These are phyloP conservation scores for Moesziomyces aphidis DNA, from an alignment of 1,284 basidiomycete genomes.

Conservation along the genomic window DNA sequence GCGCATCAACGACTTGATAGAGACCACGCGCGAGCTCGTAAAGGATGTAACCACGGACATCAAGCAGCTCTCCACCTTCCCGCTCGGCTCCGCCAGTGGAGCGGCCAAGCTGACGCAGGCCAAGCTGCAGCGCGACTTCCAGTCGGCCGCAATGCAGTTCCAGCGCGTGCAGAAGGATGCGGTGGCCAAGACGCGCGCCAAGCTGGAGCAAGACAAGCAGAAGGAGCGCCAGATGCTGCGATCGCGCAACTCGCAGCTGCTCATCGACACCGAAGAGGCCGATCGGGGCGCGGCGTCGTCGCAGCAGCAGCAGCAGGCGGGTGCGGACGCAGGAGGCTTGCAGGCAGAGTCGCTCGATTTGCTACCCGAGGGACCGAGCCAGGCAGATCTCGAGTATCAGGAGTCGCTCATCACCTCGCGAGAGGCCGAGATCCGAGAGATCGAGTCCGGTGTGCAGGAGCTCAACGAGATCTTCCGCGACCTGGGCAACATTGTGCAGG, in stretches of 20 bases:
- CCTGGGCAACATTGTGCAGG: conserved; percentile 90
- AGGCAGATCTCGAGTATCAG: conserved; percentile 92
- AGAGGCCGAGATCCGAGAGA: conserved; percentile 93
- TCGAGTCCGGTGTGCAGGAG: conserved; percentile 96
- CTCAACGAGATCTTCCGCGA: conserved; percentile 97
- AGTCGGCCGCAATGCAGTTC: conserved; percentile 87
- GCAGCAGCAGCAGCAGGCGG: background rate
- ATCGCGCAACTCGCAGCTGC: conserved; percentile 44
- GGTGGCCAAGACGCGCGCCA: conserved; percentile 83
- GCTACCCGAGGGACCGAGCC: conserved; percentile 69
- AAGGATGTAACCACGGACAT: conserved; percentile 92
- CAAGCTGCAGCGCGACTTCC: conserved; percentile 93
- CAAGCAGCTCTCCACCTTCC: conserved; percentile 73
- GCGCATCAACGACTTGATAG: conserved; percentile 79
- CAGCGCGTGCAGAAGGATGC: conserved; percentile 90
- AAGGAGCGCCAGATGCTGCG: conserved; percentile 78
- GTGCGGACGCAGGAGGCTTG: background rate
- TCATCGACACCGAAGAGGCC: conserved; percentile 39
- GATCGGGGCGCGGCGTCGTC: background rate
- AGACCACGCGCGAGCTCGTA: conserved; percentile 91
- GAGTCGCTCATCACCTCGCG: conserved; percentile 95
- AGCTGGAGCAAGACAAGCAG: conserved; percentile 82
- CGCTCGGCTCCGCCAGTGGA: conserved; percentile 20
- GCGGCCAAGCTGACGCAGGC: conserved; percentile 72
- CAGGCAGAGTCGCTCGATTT: conserved; percentile 22